phyloP scores from a whole-genome alignment of 352 stramenopile genomes.

The Globisporangium perplexum region DNA sequence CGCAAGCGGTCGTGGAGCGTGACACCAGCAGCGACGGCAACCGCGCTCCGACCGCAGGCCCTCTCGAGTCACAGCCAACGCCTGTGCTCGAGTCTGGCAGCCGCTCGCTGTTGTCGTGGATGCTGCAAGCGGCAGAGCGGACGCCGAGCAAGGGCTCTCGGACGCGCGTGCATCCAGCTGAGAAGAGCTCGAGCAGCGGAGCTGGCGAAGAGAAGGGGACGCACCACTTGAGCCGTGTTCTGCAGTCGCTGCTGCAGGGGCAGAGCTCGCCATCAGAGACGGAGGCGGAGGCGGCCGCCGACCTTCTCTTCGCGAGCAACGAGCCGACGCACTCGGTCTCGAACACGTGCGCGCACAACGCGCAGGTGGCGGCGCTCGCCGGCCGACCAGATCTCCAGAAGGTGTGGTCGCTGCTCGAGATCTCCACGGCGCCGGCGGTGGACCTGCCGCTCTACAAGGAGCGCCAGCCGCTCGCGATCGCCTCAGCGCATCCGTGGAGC shows the following conservation, averaged over 20 bases:
- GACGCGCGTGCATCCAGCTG: constrained; percentile 8
- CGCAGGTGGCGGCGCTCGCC: constrained; percentile 39
- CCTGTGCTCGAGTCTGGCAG: constrained; percentile 20
- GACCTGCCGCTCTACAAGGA: constrained; percentile 42
- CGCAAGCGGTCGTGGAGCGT: constrained; percentile 13
- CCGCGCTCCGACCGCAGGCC: not conserved
- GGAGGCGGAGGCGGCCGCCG: not conserved
- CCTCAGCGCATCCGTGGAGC: constrained; percentile 62
- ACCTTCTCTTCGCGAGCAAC: constrained; percentile 1
- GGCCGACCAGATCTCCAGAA: constrained; percentile 68
- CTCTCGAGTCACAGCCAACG: not conserved
- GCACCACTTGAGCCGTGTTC: constrained; percentile 37
- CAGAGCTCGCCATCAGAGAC: constrained; percentile 1
- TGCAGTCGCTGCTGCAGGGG: constrained; percentile 30
- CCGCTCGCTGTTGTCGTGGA: constrained; percentile 56
- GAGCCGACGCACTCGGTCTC: constrained; percentile 18
- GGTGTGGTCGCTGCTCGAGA: constrained; percentile 75
- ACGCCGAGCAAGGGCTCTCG: constrained; percentile 7
- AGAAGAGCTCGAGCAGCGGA: not conserved
- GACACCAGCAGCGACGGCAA: not conserved
- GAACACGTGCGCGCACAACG: constrained; percentile 56
- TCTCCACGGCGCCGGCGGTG: constrained; percentile 48
- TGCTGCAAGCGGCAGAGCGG: constrained; percentile 40
- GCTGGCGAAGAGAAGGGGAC: not conserved
- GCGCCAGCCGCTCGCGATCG: constrained; percentile 15